Evolutionary conservation across 208 protist genomes (phyloP), one percentile per base, ranked within the genome.

Genomic region (Leishmania major): DNA sequence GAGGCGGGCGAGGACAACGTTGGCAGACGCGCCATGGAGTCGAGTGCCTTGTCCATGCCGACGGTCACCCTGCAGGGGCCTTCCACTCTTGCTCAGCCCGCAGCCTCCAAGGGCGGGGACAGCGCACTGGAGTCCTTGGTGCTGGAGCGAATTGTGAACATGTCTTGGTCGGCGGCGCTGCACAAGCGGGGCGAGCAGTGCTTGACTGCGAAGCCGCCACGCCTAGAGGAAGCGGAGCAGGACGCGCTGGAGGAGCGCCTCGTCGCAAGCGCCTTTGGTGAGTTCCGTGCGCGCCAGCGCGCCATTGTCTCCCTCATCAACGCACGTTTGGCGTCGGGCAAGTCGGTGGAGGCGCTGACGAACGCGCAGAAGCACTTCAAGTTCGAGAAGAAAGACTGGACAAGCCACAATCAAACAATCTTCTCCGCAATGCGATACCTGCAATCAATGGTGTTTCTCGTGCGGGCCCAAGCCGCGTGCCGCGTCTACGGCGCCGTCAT

Each of bases 151-250:
- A 90, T 97, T 71, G 64, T 94, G 37, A 92, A 92, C 62, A 86
- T 91, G 75, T 81, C 92, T 17, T 97, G 92, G 93, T 77, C 83
- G 7, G 85, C 87, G 10, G 94, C 91, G 31, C 87, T 97, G 83
- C 93, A 95, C 87, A 89, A 94, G 75, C 90, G 91, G 1, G 90
- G 93, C 7, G 88, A 94, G 55, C 90, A 96, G 80, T 96, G 93
- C 78, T 78, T 96, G 28, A 82, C 64, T 5, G 89, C 84, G 37
- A 85, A 85, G 49, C 87, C 90, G 31, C 89, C 87, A 28, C 86
- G 78, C 4, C 81, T 96, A n/a, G 86, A 91, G 35, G 86, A 90
- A 43, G 94, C 93, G 22, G 71, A 88, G 57, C 59, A 60, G 47
- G 81, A 75, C 49, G 91, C 88, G 37, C 71, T 82, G 70, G 83